phyloP scores from a whole-genome alignment of 208 protist species.

The Naegleria lovaniensis region DNA sequence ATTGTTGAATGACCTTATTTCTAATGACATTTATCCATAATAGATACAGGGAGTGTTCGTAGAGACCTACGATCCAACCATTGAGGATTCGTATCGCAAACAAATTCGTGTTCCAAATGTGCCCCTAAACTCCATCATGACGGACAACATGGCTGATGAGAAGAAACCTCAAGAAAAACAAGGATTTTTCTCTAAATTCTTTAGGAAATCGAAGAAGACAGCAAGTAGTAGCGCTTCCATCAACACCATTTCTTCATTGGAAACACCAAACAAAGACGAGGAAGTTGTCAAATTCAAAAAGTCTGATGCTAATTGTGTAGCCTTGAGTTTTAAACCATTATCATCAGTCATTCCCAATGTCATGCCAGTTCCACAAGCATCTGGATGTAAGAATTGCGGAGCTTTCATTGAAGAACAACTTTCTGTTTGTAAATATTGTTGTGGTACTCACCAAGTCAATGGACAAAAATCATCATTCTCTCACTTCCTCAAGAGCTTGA shows the following conservation, averaged over 20 bases:
- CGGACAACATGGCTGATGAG: not conserved
- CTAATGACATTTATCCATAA: no score
- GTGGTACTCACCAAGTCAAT: not conserved
- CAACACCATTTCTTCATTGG: not conserved
- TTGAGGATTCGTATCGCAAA: constrained; percentile 26
- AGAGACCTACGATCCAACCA: constrained; percentile 58
- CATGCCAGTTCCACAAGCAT: not conserved
- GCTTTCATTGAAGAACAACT: not conserved
- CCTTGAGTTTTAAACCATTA: not conserved
- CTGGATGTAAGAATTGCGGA: no score
- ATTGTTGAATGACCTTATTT: no score
- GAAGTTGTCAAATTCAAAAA: not conserved
- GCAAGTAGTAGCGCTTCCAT: no score
- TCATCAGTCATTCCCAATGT: not conserved
- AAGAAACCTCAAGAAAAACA: not conserved
- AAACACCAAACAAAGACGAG: not conserved
- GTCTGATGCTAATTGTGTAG: not conserved
- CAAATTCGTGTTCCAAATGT: not conserved
- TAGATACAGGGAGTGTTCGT: constrained; percentile 20
- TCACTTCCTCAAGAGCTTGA: not conserved
- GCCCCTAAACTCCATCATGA: not conserved
- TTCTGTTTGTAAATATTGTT: not conserved
- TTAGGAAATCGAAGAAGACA: not conserved
- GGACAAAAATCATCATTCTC: not conserved
- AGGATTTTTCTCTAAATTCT: not conserved